Conservation (phyloP, 176 grass and related monocot genomes). For the Neostapfia colusana region DNA sequence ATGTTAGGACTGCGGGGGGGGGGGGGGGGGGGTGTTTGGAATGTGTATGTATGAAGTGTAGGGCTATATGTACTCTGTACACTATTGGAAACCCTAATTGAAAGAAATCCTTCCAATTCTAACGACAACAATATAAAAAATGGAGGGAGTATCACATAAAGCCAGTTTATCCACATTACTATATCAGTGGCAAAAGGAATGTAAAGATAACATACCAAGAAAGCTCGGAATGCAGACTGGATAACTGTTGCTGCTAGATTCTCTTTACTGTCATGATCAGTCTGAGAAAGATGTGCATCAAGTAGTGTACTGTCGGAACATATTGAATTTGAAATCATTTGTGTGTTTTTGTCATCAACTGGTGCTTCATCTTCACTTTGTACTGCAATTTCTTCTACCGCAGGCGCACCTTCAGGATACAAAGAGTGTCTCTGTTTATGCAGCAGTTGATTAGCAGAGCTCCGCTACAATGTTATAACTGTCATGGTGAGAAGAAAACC, state of each 20-base stretch:
- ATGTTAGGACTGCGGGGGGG: no score
- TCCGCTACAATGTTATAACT: slow-evolving; percentile 35
- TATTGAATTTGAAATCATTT: slow-evolving; percentile 51
- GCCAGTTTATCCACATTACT: background rate
- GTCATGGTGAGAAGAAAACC: background rate
- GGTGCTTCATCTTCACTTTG: slow-evolving; percentile 25
- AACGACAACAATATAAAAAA: no score
- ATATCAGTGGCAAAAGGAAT: background rate
- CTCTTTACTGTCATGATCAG: slow-evolving; percentile 43
- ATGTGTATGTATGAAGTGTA: no score
- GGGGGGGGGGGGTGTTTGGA: no score
- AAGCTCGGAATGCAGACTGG: slow-evolving; percentile 82
- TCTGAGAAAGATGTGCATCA: slow-evolving; percentile 42
- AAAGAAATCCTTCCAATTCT: no score
- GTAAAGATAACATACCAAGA: slow-evolving; percentile 68
- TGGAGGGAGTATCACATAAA: background rate
- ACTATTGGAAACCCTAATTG: no score
- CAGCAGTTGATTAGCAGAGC: slow-evolving; percentile 36
- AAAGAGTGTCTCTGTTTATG: slow-evolving; percentile 59
- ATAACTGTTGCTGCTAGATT: slow-evolving; percentile 77
- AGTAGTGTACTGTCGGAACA: slow-evolving; percentile 41
- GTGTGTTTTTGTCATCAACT: slow-evolving; percentile 31
- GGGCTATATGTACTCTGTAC: no score
- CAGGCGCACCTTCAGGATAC: slow-evolving; percentile 28
- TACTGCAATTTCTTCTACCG: slow-evolving; percentile 49